phyloP scores from a whole-genome alignment of 306 rosid genomes.

The Prunus kanzakura region DNA sequence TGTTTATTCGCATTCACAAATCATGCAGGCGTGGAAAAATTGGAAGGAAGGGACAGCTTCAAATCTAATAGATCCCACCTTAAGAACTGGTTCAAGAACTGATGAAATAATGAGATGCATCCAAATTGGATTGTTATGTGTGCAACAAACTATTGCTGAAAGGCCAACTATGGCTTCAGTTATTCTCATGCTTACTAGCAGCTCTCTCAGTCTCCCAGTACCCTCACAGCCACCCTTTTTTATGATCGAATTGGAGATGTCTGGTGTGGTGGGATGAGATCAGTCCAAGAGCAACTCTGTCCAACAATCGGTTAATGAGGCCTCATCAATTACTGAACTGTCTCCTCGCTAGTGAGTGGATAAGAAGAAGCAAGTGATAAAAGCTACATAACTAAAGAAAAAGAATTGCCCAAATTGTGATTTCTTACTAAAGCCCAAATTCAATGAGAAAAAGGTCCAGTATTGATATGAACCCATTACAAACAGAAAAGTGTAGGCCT shows the following conservation, averaged over 20 bases:
- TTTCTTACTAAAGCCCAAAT: too few relatives aligned
- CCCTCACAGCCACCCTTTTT: neutral
- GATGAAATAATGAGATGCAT: neutral
- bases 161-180: conserved; percentile 1
- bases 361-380: too few relatives aligned
- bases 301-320: neutral
- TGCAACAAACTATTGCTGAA: neutral
- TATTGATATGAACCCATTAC: too few relatives aligned
- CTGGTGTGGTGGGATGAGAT: neutral
- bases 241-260: neutral
- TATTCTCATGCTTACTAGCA: neutral
- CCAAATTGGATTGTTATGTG: neutral
- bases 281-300: neutral
- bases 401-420: too few relatives aligned
- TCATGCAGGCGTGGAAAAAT: neutral
- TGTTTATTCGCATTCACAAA: neutral
- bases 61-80: neutral
- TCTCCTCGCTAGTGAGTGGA: neutral
- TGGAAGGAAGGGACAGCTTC: neutral
- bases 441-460: too few relatives aligned
- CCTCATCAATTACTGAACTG: neutral
- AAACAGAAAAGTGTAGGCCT: too few relatives aligned
- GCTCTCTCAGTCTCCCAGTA: neutral
- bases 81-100: neutral
- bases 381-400: neutral